Evolutionary conservation across 768 basidiomycete genomes (phyloP).

Genomic region (Calocybe gangraenosa): DNA sequence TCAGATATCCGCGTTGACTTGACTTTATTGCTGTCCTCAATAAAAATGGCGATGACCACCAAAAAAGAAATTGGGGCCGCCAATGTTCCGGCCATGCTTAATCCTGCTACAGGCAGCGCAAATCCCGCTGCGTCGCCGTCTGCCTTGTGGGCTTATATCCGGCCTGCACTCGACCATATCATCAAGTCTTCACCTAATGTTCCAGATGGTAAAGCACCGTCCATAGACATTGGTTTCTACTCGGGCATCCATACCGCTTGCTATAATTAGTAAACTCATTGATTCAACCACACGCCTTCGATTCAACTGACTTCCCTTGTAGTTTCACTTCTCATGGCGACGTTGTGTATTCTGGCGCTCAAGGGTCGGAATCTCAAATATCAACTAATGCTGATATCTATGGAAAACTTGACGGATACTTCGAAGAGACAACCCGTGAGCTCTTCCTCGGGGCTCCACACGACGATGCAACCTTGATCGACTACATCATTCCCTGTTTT

Average conservation of each 20-base stretch:
- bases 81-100: constrained; percentile 34
- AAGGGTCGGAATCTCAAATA: constrained; percentile 24
- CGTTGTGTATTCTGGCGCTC: constrained; percentile 26
- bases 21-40: too few relatives aligned
- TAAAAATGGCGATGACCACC: constrained; percentile 22
- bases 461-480: constrained; percentile 62
- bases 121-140: constrained; percentile 72
- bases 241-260: constrained; percentile 79
- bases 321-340: constrained; percentile 60
- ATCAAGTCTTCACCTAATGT: constrained; percentile 64
- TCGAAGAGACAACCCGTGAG: constrained; percentile 56
- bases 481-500: constrained; percentile 70
- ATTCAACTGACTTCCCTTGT: constrained; percentile 17
- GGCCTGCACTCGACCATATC: constrained; percentile 75
- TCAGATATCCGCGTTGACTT: not conserved
- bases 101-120: constrained; percentile 58
- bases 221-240: constrained; percentile 69
- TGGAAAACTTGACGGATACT: constrained; percentile 69
- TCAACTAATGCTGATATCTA: constrained; percentile 67
- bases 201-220: constrained; percentile 54
- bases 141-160: constrained; percentile 70
- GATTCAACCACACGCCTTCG: constrained; percentile 11
- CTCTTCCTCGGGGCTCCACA: constrained; percentile 58
- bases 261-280: constrained; percentile 65
- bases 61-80: constrained; percentile 23